Evolutionary conservation across 192 early-diverging fungal species (phyloP).

Genomic region (Backusella australiensis): DNA sequence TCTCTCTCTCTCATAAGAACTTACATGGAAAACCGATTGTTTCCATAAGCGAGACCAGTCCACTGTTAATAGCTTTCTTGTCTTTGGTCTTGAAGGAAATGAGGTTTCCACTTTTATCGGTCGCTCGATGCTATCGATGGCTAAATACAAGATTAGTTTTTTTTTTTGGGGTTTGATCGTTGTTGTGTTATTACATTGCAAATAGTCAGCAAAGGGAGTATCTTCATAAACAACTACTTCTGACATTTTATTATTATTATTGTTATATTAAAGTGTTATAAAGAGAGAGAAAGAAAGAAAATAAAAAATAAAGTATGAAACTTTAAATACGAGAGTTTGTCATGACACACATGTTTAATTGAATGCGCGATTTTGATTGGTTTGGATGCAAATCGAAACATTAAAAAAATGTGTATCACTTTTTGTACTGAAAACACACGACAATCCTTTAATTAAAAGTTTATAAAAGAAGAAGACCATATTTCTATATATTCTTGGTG

Average conservation of each 20-base stretch:
- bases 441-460: too few relatives aligned
- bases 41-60: conserved; percentile 14
- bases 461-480: too few relatives aligned
- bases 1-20: not conserved
- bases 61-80: not conserved
- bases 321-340: not conserved
- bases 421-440: not conserved
- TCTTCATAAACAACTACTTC: conserved; percentile 65
- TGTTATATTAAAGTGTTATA: not conserved
- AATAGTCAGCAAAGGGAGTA: conserved; percentile 58
- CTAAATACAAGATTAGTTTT: conserved; percentile 8
- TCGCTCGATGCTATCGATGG: conserved; percentile 33
- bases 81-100: not conserved
- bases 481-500: too few relatives aligned
- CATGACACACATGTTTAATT: not conserved
- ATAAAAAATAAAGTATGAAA: too few relatives aligned
- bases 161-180: not conserved
- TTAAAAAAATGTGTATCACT: not conserved
- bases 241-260: conserved; percentile 32
- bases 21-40: conserved; percentile 19
- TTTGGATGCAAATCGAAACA: not conserved
- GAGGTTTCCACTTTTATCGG: conserved; percentile 17
- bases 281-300: not conserved
- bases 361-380: not conserved
- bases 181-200: conserved; percentile 42